These are phyloP conservation scores for Tylopilus sp. DNA, from an alignment of 1,284 basidiomycete species.

Conservation along the genomic window DNA sequence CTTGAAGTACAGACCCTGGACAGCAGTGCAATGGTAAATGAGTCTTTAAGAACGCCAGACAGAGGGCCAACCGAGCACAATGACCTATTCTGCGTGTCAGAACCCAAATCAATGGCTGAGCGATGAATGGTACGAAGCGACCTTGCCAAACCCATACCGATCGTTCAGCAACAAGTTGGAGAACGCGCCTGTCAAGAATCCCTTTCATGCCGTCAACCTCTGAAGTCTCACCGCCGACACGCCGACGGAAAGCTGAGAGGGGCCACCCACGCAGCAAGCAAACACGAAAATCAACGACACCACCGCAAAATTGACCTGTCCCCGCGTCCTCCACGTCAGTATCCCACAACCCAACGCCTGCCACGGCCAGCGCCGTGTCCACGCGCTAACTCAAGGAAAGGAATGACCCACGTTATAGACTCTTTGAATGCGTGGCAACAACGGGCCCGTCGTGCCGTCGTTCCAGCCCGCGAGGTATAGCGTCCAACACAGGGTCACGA, in stretches of 20 bases:
- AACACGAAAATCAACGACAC: slow-evolving; percentile 36
- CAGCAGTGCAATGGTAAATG: neutral
- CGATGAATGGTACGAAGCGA: slow-evolving; percentile 1
- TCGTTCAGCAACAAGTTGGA: slow-evolving; percentile 27
- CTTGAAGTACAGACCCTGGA: slow-evolving; percentile 35
- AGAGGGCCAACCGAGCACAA: slow-evolving; percentile 25
- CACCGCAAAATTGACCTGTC: slow-evolving; percentile 28
- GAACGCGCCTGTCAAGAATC: slow-evolving; percentile 32
- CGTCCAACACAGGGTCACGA: slow-evolving; percentile 32
- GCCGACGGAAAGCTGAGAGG: neutral
- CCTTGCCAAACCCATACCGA: slow-evolving; percentile 34
- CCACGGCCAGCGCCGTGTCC: too few relatives aligned
- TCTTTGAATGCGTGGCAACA: slow-evolving; percentile 32
- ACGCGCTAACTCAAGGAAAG: neutral
- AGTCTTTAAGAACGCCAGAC: neutral
- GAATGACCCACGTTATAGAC: slow-evolving; percentile 27
- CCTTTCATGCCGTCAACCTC: slow-evolving; percentile 19
- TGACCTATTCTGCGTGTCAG: slow-evolving; percentile 21
- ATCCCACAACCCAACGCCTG: neutral
- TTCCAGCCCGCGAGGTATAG: slow-evolving; percentile 33
- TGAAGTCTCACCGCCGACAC: neutral
- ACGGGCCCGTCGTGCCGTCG: slow-evolving; percentile 32
- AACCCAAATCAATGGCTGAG: neutral
- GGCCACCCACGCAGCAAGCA: slow-evolving; percentile 26
- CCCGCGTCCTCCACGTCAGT: neutral